Base-by-base conservation (phyloP, 163 green algal genomes). In the Picocystis sp. region DNA sequence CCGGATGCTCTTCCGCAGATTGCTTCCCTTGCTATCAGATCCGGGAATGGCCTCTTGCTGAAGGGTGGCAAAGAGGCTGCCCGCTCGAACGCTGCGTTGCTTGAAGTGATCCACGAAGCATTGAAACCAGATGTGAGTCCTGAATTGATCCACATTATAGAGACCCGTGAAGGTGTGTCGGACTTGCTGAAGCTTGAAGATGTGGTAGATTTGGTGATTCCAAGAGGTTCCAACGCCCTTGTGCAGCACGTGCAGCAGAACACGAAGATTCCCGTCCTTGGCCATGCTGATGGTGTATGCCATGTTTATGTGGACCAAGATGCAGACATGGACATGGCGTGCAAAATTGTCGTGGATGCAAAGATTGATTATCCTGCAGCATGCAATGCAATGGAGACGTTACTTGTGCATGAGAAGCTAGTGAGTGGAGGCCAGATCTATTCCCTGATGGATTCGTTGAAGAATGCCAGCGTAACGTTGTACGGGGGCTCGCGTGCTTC, bases 241-340 rank as follows among this genome's bases (percentile, higher is more conserved):
- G 89, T 97, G 47, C 73, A 45, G 10, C 72, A 89, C 63, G 86
- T 92, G 57, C 83, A 96, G 73, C 57, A 75, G 45, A 86, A 93
- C 76, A 98, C 89, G 6, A 84, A 81, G 50, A 98, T 98, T 62
- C 79, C 89, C 1, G 89, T 98, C 61, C 72, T 98, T 47, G 89
- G 89, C 50, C 89, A 98, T 61, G 89, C 89, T 2, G 89, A 95
- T 62, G 88, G 88, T 61, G 89, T 97, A 65, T 97, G 89, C 77
- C 89, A 98, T 71, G 76, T 95, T 49, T 97, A 92, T 53, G 66
- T 97, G 12, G 89, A 97, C 68, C 57, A 70, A 13, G 72, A 67
- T 0, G 80, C 76, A 0, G 77, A 97, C 70, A 52, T 89, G 12
- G 72, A 71, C 43, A 90, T 79, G 57, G 89, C 83, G 1, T 53